Evolutionary conservation across 805 yeast genomes (phyloP).

Genomic region (Kluyveromyces dobzhanskii): DNA sequence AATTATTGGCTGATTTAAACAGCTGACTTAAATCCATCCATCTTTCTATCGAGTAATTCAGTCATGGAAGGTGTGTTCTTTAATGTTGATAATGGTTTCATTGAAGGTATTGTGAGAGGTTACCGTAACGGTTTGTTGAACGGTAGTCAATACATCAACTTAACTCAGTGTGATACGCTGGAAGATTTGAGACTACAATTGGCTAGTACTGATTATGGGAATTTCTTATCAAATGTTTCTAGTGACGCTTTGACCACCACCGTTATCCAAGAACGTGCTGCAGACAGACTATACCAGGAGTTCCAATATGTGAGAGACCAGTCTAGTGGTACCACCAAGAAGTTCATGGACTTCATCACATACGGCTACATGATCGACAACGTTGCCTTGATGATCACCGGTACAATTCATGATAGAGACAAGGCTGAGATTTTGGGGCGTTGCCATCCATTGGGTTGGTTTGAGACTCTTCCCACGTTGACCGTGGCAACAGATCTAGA

Average conservation of each 20-base stretch:
- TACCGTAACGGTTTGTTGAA: slow-evolving; percentile 77
- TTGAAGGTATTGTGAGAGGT: slow-evolving; percentile 94
- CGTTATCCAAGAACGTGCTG: slow-evolving; percentile 72
- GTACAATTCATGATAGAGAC: slow-evolving; percentile 93
- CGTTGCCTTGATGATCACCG: slow-evolving; percentile 91
- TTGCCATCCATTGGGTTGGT: slow-evolving; percentile 98
- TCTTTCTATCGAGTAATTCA: no score
- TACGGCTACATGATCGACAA: slow-evolving; percentile 98
- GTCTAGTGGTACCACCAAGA: slow-evolving; percentile 68
- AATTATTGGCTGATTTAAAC: no score
- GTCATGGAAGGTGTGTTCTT: slow-evolving; percentile 89
- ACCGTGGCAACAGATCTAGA: slow-evolving; percentile 93
- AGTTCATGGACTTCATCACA: slow-evolving; percentile 85
- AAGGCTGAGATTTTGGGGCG: slow-evolving; percentile 78
- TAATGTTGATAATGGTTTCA: slow-evolving; percentile 81
- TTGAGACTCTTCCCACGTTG: slow-evolving; percentile 91
- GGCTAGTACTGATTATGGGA: slow-evolving; percentile 93
- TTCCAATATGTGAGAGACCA: slow-evolving; percentile 81
- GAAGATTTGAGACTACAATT: slow-evolving; percentile 92
- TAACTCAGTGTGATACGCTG: slow-evolving; percentile 91
- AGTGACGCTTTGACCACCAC: slow-evolving; percentile 74
- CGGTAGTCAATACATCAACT: slow-evolving; percentile 74
- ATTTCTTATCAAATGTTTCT: slow-evolving; percentile 73
- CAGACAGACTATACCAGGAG: slow-evolving; percentile 67
- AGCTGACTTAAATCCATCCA: no score